These are phyloP conservation scores for Chlorella sorokiniana DNA, from an alignment of 139 green algal genomes.

Conservation along the genomic window DNA sequence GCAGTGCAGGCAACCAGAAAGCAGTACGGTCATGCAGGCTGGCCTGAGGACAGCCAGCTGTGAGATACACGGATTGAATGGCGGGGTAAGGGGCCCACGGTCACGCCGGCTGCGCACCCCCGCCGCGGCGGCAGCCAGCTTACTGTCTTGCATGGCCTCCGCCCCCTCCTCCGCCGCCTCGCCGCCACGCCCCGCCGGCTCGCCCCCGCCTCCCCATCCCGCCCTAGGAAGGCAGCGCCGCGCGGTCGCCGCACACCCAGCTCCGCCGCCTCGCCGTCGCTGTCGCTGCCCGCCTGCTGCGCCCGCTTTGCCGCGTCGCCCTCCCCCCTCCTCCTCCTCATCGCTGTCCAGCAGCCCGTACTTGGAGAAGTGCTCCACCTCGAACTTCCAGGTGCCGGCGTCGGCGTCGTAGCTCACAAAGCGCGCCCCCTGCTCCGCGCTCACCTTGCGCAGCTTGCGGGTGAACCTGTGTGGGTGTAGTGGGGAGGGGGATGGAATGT, in stretches of 20 bases:
- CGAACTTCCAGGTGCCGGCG: conserved; percentile 83
- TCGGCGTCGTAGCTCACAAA: conserved; percentile 82
- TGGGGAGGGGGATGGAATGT: too few relatives aligned
- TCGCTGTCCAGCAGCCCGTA: conserved; percentile 77
- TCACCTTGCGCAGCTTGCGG: conserved; percentile 59
- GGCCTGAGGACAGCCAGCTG: not conserved
- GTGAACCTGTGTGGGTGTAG: conserved; percentile 20
- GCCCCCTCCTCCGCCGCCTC: not conserved
- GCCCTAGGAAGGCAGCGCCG: not conserved
- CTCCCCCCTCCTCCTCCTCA: conserved; percentile 28
- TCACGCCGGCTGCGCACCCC: too few relatives aligned
- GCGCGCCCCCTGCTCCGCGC: conserved; percentile 68
- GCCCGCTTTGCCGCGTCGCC: too few relatives aligned
- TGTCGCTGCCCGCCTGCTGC: not conserved
- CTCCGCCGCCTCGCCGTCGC: conserved; percentile 5
- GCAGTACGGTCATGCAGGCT: too few relatives aligned
- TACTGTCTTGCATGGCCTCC: conserved; percentile 34
- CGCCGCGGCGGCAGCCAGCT: not conserved
- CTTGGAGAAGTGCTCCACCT: conserved; percentile 92
- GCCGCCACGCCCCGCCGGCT: conserved; percentile 4
- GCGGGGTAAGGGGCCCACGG: not conserved
- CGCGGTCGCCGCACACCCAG: not conserved
- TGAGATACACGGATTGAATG: not conserved
- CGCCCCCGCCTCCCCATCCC: conserved; percentile 72
- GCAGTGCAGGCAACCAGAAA: too few relatives aligned